phyloP scores from a whole-genome alignment of 129 eudicot species.

The Artemisia argyi region DNA sequence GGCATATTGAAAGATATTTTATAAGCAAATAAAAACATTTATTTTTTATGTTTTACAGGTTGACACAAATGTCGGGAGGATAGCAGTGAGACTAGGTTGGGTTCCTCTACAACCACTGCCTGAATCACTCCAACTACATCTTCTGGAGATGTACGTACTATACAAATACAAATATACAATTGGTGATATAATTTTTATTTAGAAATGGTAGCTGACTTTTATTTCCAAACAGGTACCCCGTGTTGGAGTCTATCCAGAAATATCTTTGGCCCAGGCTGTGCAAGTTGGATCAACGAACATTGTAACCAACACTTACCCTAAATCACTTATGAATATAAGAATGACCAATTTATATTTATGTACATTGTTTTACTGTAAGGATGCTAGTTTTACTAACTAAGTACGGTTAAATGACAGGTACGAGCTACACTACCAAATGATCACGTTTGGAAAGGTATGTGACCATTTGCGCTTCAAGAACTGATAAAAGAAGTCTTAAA shows the following conservation, averaged over 20 bases:
- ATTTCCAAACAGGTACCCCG: constrained; percentile 60
- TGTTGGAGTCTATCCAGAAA: constrained; percentile 75
- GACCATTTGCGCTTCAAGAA: neutral
- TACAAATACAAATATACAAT: neutral
- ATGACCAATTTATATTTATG: neutral
- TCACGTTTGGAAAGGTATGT: constrained; percentile 96
- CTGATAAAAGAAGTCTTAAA: neutral
- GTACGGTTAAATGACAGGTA: constrained; percentile 55
- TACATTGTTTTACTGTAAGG: too few relatives aligned
- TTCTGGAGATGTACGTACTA: constrained; percentile 66
- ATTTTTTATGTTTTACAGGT: constrained; percentile 38
- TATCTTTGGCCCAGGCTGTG: constrained; percentile 93
- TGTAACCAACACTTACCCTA: constrained; percentile 45
- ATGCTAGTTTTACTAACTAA: constrained; percentile 13
- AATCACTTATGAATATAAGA: neutral
- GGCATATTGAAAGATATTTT: neutral
- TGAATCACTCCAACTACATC: constrained; percentile 78
- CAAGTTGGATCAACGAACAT: constrained; percentile 79
- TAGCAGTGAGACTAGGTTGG: constrained; percentile 96
- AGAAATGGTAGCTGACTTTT: neutral
- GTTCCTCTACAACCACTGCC: constrained; percentile 95
- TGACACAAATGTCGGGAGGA: constrained; percentile 87
- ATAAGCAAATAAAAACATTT: neutral
- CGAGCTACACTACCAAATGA: constrained; percentile 98
- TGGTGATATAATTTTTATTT: neutral